phyloP scores from a whole-genome alignment of 495 filamentous ascomycete species.

The Xeromyces bisporus region DNA sequence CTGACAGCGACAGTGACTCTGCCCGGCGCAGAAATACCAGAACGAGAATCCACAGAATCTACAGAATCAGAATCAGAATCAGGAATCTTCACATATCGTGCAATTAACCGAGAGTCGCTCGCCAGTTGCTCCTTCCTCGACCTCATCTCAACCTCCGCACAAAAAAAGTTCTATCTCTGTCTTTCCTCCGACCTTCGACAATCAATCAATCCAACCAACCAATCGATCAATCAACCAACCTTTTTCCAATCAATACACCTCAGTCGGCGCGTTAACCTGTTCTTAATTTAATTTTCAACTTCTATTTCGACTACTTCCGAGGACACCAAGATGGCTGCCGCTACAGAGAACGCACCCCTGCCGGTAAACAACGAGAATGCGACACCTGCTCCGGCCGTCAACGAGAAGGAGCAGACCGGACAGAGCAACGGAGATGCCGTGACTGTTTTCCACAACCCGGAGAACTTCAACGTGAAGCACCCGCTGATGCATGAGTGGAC shows the following conservation, averaged over 20 bases:
- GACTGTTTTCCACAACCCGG: constrained; percentile 91
- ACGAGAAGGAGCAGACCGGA: constrained; percentile 16
- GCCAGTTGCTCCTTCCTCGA: constrained; percentile 17
- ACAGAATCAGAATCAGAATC: too few relatives aligned
- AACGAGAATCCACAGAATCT: too few relatives aligned
- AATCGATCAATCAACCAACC: too few relatives aligned
- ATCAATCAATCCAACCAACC: too few relatives aligned
- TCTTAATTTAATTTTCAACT: too few relatives aligned
- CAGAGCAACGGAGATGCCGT: constrained; percentile 38
- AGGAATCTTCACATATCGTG: too few relatives aligned
- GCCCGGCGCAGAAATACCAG: constrained; percentile 37
- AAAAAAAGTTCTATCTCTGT: constrained; percentile 17
- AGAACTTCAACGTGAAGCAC: constrained; percentile 99
- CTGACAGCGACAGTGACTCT: constrained; percentile 12
- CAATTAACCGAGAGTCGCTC: constrained; percentile 2
- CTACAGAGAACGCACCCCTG: constrained; percentile 24
- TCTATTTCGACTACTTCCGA: constrained; percentile 2
- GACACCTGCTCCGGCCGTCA: constrained; percentile 16
- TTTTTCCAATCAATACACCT: too few relatives aligned
- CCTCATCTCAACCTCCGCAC: constrained; percentile 4
- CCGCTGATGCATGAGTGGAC: constrained; percentile 94
- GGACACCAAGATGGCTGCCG: constrained; percentile 27
- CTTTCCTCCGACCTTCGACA: constrained; percentile 9
- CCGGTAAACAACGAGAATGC: constrained; percentile 28
- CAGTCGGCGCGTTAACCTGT: too few relatives aligned